Evolutionary conservation across 2,329 filamentous ascomycete species (phyloP), one percentile per base, ranked within the genome.

Genomic region (Sclerotinia minor): DNA sequence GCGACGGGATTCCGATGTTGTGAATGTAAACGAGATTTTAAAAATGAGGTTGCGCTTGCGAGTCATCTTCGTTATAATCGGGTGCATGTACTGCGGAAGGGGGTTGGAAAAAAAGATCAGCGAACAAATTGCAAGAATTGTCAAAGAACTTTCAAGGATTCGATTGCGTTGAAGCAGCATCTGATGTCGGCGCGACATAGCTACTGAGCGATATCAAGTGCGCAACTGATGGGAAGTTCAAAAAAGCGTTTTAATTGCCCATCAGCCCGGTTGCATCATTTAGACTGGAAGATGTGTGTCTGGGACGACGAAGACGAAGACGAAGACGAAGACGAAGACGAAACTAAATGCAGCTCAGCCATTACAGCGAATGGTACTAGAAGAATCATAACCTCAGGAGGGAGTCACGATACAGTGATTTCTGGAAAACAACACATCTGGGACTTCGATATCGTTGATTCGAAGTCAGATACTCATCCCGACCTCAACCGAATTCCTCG

Each of bases 11-110:
- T 64, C 41, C 44, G 64, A 52, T 72, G 70, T 64, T 72, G 70
- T 59, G 67, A 72, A 57, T 72, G 69, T 59, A 65, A 72, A 53
- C 66, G 69, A 24, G 68, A 71, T 60, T 72, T 70, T 58, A 69
- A 53, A 64, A 69, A 53, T 69, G 55, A 71, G 67, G 26, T 29
- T 0, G 54, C 66, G 65, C 68, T 72, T 41, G 50, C 64, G 65
- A 41, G 67, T 69, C 71, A 71, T 63, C 69, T 70, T 63, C 67
- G 65, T 65, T 54, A 49, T 65, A 69, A 65, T 53, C 64, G 53
- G 65, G 65, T 68, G 45, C 65, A 69, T 35, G 41, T 7, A 68
- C 68, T 52, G 17, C 21, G 15, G 47, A 65, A 69, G 65, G 45
- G 45, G 45, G 60, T 44, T 35, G 60, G 65, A 29, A 69, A 63